A percentile compares a stretch with the other conserved stretches of the same genome.
These are phyloP conservation scores for Diaporthe vexans DNA, from an alignment of 2,329 filamentous ascomycete species.

Conservation along the genomic window DNA sequence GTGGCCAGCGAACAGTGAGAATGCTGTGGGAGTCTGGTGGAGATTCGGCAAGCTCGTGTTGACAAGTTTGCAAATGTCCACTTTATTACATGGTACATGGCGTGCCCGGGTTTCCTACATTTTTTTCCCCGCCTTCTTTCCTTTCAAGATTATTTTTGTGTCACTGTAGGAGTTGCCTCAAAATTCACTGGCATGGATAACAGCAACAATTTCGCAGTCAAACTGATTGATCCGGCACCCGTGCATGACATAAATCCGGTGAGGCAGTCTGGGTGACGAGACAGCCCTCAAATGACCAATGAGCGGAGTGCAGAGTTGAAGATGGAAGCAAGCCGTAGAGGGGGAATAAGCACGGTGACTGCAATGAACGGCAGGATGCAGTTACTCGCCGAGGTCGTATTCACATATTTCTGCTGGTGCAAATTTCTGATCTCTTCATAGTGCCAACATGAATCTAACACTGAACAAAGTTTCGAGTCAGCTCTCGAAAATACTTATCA, in stretches of 20 bases:
- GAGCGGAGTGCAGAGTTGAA: neutral
- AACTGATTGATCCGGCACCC: neutral
- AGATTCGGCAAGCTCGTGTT: neutral
- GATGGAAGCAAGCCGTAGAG: neutral
- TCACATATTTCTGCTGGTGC: neutral
- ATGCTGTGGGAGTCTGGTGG: neutral
- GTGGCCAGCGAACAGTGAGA: neutral
- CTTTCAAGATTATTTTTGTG: neutral
- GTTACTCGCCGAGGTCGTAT: neutral
- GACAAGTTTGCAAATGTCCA: neutral
- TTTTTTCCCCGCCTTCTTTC: neutral
- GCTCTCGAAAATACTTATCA: too few relatives aligned
- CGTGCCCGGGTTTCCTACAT: neutral
- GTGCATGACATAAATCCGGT: neutral
- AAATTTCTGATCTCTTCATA: too few relatives aligned
- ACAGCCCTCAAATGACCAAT: neutral
- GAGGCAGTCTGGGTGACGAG: neutral
- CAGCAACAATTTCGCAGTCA: neutral
- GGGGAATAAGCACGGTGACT: neutral
- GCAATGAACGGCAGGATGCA: neutral
- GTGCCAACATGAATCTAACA: too few relatives aligned
- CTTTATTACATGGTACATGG: neutral
- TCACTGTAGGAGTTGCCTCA: neutral
- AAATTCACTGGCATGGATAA: neutral
- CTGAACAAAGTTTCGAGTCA: too few relatives aligned